Evolutionary conservation across 129 eudicot genomes (phyloP), one percentile per base, ranked within the genome.

Genomic region (Centella asiatica): DNA sequence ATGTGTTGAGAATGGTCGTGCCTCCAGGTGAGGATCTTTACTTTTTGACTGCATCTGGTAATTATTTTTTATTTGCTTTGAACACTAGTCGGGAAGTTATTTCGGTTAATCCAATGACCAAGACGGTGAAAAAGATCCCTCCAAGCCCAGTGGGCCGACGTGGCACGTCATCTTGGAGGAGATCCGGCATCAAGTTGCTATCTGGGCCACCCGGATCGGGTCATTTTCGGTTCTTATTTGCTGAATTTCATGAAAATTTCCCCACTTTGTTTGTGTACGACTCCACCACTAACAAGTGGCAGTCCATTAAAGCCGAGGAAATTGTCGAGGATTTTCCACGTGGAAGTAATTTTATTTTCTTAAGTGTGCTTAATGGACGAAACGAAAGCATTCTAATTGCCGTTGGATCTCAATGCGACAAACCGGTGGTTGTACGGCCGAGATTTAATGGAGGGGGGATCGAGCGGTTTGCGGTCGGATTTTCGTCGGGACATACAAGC

Each of bases 21-120:
- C 89, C 89, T 48, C 85, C 80, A 4, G 85, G 89, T 0, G 89
- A 83, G 36, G 89, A 83, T 59, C 78, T 83, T 42, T 83, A 83
- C 49, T 79, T 83, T 68, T 50, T 83, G 46, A 76, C 83, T 10
- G 89, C 85, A 2, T 67, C 82, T 1, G 89, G 85, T 64, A 79
- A 83, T 44, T 64, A 72, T 67, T 79, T 83, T 23, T 69, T 83
- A 23, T 83, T 83, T 57, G 89, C 89, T 48, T 70, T 83, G 59
- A 83, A 83, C 59, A 70, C 75, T 48, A 83, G 83, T 22, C 65
- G 60, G 66, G 80, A 83, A 65, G 76, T 83, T 76, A 74, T 83
- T 68, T 70, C 83, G 1, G 89, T 83, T 64, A 76, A 83, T 74
- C 82, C 80, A 6, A 70, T 80, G 59, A 58, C 63, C 5, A 83